These are phyloP conservation scores for Lichina pygmaea DNA, from an alignment of 495 filamentous ascomycete species.

Conservation along the genomic window DNA sequence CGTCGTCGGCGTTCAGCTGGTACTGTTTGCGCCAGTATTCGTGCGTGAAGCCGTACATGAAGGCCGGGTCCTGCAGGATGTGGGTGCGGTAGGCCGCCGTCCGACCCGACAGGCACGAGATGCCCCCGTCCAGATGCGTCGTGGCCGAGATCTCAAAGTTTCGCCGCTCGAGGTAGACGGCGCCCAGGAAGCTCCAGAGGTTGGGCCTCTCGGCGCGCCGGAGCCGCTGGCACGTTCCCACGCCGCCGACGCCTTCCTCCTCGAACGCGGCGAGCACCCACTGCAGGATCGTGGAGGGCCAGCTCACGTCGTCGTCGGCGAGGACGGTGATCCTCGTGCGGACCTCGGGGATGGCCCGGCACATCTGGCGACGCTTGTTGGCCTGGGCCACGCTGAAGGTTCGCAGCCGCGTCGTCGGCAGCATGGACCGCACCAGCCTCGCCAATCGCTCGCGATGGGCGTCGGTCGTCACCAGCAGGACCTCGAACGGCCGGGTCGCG, in stretches of 20 bases:
- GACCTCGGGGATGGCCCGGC: constrained; percentile 51
- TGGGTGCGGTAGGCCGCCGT: constrained; percentile 60
- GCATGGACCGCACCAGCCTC: constrained; percentile 22
- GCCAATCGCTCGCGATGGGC: constrained; percentile 26
- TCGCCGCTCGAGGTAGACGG: constrained; percentile 54
- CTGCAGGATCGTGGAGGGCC: constrained; percentile 45
- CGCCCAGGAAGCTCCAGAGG: constrained; percentile 53
- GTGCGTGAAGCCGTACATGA: constrained; percentile 43
- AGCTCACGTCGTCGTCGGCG: constrained; percentile 71
- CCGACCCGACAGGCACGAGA: constrained; percentile 68
- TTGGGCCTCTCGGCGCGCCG: constrained; percentile 32
- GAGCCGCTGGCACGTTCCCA: constrained; percentile 59
- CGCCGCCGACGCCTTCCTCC: constrained; percentile 46
- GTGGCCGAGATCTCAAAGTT: constrained; percentile 81
- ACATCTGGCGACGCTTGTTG: constrained; percentile 71
- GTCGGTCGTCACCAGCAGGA: constrained; percentile 38
- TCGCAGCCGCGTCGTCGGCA: constrained; percentile 13
- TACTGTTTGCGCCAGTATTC: constrained; percentile 42
- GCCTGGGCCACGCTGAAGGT: constrained; percentile 28
- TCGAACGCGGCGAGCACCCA: constrained; percentile 78
- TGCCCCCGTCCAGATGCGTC: constrained; percentile 59
- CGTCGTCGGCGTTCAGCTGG: constrained; percentile 57
- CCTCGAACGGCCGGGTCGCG: constrained; percentile 23
- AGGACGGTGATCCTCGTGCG: constrained; percentile 49
- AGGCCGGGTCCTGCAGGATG: constrained; percentile 52